Evolutionary conservation across 2,329 filamentous ascomycete genomes (phyloP).

Genomic region (Alternaria gansuensis): DNA sequence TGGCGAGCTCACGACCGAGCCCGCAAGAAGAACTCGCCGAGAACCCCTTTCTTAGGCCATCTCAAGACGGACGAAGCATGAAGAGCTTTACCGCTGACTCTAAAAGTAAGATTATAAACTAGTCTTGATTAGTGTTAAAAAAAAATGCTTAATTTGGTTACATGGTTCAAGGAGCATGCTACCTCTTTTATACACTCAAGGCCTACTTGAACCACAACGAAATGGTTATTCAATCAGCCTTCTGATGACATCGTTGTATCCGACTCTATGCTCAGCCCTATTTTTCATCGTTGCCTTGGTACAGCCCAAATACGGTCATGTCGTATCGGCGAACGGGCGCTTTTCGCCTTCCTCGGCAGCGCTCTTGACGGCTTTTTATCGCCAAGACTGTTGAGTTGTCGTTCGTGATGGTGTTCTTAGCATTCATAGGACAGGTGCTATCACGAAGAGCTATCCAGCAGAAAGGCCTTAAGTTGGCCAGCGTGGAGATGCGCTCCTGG

Average conservation of each 20-base stretch:
- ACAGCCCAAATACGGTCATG: conserved; percentile 66
- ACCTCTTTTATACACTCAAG: conserved; percentile 14
- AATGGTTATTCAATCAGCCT: conserved; percentile 24
- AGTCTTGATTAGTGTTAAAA: not conserved
- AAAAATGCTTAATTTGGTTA: conserved; percentile 8
- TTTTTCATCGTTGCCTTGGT: conserved; percentile 68
- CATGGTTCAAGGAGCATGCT: conserved; percentile 16
- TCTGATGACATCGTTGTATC: conserved; percentile 62
- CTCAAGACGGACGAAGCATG: conserved; percentile 10
- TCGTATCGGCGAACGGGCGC: conserved; percentile 60
- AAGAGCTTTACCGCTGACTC: conserved; percentile 5
- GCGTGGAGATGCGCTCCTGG: conserved; percentile 17
- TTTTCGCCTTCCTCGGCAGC: conserved; percentile 69
- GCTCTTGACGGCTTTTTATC: conserved; percentile 67
- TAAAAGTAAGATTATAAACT: conserved; percentile 7
- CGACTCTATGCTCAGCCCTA: conserved; percentile 66
- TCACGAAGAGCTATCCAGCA: conserved; percentile 23
- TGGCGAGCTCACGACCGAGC: conserved; percentile 10
- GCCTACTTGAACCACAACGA: conserved; percentile 14
- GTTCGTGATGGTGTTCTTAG: conserved; percentile 76
- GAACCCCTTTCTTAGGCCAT: conserved; percentile 17
- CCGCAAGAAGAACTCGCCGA: conserved; percentile 2
- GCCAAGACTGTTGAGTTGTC: conserved; percentile 78
- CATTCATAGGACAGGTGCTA: conserved; percentile 74
- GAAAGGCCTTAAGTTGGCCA: conserved; percentile 15